Percentiles rank a stretch among this genome's conserved stretches.
Conservation (phyloP, 331 rosid genomes). For the Malus hybrid region DNA sequence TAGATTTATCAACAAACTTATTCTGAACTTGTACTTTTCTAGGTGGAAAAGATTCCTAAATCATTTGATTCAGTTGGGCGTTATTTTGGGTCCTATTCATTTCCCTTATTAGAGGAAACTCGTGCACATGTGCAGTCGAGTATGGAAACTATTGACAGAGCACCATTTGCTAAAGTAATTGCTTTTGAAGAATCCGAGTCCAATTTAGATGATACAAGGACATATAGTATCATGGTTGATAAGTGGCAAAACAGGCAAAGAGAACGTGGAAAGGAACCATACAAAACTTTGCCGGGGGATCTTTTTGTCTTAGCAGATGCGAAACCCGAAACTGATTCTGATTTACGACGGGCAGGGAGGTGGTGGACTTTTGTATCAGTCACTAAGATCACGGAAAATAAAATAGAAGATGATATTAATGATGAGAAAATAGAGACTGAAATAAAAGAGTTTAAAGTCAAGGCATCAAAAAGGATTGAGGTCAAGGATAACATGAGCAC, state of each 20-base stretch:
- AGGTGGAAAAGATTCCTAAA: conserved; percentile 17
- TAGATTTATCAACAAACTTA: background rate
- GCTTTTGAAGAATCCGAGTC: too few species aligned
- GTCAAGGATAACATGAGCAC: too few species aligned
- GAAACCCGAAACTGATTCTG: background rate
- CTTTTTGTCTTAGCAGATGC: conserved; percentile 7
- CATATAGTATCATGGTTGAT: too few species aligned
- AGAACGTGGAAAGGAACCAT: too few species aligned
- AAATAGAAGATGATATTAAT: background rate
- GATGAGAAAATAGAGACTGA: background rate
- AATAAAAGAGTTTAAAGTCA: background rate
- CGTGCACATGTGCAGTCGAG: too few species aligned
- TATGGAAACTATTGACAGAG: too few species aligned
- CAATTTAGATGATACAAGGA: too few species aligned
- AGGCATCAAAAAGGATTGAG: background rate
- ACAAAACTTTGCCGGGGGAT: background rate
- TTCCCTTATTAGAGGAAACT: background rate
- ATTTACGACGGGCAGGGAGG: background rate
- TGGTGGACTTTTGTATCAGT: conserved; percentile 7
- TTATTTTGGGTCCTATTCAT: conserved; percentile 1
- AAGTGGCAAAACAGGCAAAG: too few species aligned
- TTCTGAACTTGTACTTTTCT: background rate
- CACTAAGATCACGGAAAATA: background rate
- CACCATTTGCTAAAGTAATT: too few species aligned
- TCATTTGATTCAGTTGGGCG: conserved; percentile 7